Evolutionary conservation across 2,329 filamentous ascomycete species (phyloP).

Genomic region (Aureobasidium melanogenum): DNA sequence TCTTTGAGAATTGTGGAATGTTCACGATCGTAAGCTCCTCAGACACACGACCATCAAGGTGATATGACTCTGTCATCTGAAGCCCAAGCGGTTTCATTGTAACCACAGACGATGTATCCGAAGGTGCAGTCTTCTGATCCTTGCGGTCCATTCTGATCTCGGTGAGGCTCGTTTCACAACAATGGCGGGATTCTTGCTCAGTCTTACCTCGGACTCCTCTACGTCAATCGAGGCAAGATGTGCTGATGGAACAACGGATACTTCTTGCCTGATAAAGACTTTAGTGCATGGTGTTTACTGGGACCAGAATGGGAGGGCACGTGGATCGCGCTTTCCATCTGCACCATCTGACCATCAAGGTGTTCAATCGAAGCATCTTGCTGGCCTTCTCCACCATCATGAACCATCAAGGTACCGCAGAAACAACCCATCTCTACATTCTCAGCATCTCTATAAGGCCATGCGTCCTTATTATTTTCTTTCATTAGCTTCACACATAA

Average conservation of each 20-base stretch:
- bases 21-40: background rate
- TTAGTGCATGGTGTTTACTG: background rate
- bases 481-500: no score
- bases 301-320: background rate
- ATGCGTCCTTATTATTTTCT: no score
- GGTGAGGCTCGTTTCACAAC: no score
- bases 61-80: background rate
- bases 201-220: background rate
- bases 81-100: background rate
- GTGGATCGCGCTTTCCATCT: background rate
- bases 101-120: background rate
- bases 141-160: no score
- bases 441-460: no score
- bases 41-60: background rate
- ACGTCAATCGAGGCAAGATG: background rate
- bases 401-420: background rate
- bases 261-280: background rate
- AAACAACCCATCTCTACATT: background rate
- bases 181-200: background rate
- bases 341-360: slow-evolving; percentile 3
- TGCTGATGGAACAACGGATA: no score
- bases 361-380: background rate
- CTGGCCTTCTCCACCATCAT: background rate
- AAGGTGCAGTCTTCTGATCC: no score
- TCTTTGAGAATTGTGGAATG: background rate